These are phyloP conservation scores for Leucosporidium yakuticum DNA, from an alignment of 768 basidiomycete species.

Conservation along the genomic window DNA sequence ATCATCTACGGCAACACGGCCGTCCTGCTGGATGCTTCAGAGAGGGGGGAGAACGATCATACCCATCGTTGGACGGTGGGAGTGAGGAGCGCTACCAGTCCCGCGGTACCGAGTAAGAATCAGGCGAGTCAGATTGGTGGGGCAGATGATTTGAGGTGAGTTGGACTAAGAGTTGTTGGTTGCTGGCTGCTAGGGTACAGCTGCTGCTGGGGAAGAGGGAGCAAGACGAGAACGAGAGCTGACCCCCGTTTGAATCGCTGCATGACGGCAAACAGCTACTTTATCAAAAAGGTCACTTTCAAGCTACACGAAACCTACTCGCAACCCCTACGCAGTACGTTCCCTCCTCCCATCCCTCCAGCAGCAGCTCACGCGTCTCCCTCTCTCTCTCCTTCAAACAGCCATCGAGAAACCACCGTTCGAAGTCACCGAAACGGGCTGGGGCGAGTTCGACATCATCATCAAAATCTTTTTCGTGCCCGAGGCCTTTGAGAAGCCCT, in stretches of 20 bases:
- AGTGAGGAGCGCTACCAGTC: conserved; percentile 76
- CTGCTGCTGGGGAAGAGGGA: too few species aligned
- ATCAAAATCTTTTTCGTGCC: conserved; percentile 82
- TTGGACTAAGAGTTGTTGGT: background rate
- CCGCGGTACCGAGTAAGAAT: conserved; percentile 43
- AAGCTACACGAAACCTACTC: conserved; percentile 95
- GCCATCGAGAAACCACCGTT: conserved; percentile 90
- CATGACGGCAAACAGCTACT: conserved; percentile 51
- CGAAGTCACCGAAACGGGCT: conserved; percentile 93
- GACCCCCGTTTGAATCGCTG: conserved; percentile 40
- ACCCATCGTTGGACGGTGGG: conserved; percentile 97
- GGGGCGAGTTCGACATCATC: conserved; percentile 97
- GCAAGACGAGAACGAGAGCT: background rate
- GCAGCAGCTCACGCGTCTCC: background rate
- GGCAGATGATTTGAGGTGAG: conserved; percentile 33
- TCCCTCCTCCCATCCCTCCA: background rate
- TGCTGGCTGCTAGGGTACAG: too few species aligned
- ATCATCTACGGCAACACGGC: conserved; percentile 96
- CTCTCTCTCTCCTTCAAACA: conserved; percentile 42
- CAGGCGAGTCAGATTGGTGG: conserved; percentile 36
- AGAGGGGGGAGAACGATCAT: conserved; percentile 65
- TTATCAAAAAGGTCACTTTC: conserved; percentile 94
- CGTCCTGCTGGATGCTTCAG: conserved; percentile 64
- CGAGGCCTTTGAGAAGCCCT: conserved; percentile 85
- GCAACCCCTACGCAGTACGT: conserved; percentile 73